Evolutionary conservation across 2,329 filamentous ascomycete species (phyloP).

Genomic region (Colletotrichum cordylinicola): DNA sequence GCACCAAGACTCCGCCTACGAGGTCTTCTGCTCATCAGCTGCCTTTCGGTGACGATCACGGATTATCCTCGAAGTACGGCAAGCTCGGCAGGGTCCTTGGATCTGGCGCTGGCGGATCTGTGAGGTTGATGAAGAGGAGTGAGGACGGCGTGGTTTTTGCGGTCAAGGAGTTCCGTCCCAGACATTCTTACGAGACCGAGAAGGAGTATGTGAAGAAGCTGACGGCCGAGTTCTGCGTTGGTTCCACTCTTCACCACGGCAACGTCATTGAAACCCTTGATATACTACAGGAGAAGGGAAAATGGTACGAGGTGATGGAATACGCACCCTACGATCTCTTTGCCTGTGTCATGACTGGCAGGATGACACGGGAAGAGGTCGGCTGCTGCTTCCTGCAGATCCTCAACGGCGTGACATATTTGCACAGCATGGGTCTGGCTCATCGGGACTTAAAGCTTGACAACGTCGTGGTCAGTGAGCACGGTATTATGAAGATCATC

Average conservation of each 20-base stretch:
- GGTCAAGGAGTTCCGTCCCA: conserved; percentile 93
- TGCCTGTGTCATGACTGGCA: conserved; percentile 98
- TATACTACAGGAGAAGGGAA: conserved; percentile 90
- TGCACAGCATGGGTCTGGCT: conserved; percentile 93
- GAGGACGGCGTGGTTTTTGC: conserved; percentile 94
- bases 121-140: conserved; percentile 90
- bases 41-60: conserved; percentile 94
- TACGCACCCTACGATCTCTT: conserved; percentile 96
- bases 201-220: conserved; percentile 98
- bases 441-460: conserved; percentile 96
- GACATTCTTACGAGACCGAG: conserved; percentile 91
- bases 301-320: conserved; percentile 99
- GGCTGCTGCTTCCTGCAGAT: conserved; percentile 94
- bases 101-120: conserved; percentile 92
- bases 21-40: conserved; percentile 65
- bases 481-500: conserved; percentile 99
- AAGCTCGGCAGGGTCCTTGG: conserved; percentile 95
- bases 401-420: conserved; percentile 88
- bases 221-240: conserved; percentile 97
- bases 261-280: conserved; percentile 99
- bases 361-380: conserved; percentile 92
- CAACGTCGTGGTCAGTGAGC: conserved; percentile 96
- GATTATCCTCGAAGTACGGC: conserved; percentile 88
- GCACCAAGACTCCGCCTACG: conserved; percentile 51
- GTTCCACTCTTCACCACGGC: conserved; percentile 93